phyloP scores from a whole-genome alignment of 306 rosid species.

The Cucurbita argyrosperma region DNA sequence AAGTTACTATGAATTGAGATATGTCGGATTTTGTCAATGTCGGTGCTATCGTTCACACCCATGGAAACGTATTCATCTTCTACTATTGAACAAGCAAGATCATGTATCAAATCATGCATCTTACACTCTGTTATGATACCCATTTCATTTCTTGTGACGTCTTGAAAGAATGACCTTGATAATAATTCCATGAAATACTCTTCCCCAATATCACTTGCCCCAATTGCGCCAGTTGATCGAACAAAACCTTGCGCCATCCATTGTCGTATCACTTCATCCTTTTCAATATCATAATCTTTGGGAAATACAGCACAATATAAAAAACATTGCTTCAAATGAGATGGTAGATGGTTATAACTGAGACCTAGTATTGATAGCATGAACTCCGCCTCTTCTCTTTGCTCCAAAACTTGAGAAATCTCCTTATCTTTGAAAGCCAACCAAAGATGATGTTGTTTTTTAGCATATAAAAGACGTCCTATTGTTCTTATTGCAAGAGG shows the following conservation, averaged over 20 bases:
- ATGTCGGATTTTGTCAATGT: not conserved
- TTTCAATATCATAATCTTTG: not conserved
- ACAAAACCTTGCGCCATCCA: not conserved
- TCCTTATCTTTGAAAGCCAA: not conserved
- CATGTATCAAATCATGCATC: not conserved
- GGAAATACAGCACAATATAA: not conserved
- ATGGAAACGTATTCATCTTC: not conserved
- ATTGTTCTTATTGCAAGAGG: not conserved
- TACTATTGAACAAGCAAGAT: not conserved
- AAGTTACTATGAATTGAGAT: not conserved
- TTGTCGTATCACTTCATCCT: not conserved
- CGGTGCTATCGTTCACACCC: not conserved
- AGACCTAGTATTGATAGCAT: not conserved
- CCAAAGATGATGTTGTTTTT: not conserved
- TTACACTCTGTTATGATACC: not conserved
- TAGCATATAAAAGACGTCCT: not conserved
- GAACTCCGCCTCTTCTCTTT: not conserved
- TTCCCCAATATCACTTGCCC: not conserved
- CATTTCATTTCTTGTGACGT: not conserved
- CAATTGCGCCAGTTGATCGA: not conserved
- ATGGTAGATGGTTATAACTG: not conserved
- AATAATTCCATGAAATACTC: not conserved
- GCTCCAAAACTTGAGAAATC: not conserved
- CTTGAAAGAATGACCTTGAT: conserved; percentile 1
- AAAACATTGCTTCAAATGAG: not conserved